These are phyloP conservation scores for Acmispon strigosus DNA, from an alignment of 306 rosid species.

Conservation along the genomic window DNA sequence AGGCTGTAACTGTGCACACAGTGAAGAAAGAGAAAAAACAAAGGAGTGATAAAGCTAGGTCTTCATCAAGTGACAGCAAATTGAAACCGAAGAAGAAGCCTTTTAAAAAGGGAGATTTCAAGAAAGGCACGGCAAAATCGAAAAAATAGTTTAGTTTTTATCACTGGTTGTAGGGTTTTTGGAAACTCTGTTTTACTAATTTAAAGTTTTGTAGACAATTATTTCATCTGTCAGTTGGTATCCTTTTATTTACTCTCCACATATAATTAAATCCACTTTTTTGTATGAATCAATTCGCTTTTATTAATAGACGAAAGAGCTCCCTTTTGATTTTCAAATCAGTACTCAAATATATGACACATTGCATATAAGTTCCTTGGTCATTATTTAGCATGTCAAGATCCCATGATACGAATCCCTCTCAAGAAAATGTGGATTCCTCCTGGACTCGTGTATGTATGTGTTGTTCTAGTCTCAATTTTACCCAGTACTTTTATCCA, in stretches of 20 bases:
- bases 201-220: slow-evolving; percentile 24
- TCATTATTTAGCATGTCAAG: too few species aligned
- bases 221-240: background rate
- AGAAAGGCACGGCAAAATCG: slow-evolving; percentile 54
- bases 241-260: background rate
- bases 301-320: too few species aligned
- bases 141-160: slow-evolving; percentile 22
- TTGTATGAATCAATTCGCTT: too few species aligned
- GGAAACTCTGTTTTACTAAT: slow-evolving; percentile 2
- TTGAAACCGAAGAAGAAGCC: slow-evolving; percentile 59
- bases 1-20: slow-evolving; percentile 72
- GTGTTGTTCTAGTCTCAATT: too few species aligned
- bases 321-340: too few species aligned
- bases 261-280: background rate
- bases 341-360: too few species aligned
- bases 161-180: slow-evolving; percentile 3
- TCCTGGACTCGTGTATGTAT: too few species aligned
- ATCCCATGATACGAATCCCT: too few species aligned
- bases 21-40: slow-evolving; percentile 73
- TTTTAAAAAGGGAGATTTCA: slow-evolving; percentile 46
- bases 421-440: too few species aligned
- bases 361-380: too few species aligned
- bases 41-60: slow-evolving; percentile 33
- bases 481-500: too few species aligned
- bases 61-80: slow-evolving; percentile 43